Evolutionary conservation across 1,139 yeast genomes (phyloP).

Genomic region (Entelexis sorbosivorans): DNA sequence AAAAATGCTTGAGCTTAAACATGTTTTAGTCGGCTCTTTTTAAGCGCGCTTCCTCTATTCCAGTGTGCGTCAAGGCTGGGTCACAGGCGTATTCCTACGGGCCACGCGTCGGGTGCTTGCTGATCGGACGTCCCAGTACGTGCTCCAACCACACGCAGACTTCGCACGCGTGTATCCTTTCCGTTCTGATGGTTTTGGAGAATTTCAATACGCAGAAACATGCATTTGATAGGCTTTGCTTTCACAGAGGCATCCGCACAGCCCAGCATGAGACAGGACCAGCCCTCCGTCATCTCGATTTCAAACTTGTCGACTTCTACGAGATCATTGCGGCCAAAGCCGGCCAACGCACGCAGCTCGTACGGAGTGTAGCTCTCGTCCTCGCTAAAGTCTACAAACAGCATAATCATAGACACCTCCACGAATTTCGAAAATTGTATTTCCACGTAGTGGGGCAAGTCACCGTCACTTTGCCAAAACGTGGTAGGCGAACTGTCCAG

Average conservation of each 20-base stretch:
- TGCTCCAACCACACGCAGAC: constrained; percentile 34
- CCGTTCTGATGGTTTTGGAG: constrained; percentile 89
- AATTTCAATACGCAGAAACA: constrained; percentile 56
- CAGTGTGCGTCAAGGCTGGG: too few relatives aligned
- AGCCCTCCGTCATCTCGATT: constrained; percentile 68
- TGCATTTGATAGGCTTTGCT: constrained; percentile 58
- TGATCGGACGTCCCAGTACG: not conserved
- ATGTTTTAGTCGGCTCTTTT: too few relatives aligned
- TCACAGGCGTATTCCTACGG: not conserved
- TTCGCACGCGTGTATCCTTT: constrained; percentile 83
- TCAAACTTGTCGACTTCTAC: constrained; percentile 59
- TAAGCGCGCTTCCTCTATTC: too few relatives aligned
- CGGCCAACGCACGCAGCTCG: constrained; percentile 59
- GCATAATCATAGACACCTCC: constrained; percentile 53
- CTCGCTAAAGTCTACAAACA: constrained; percentile 52
- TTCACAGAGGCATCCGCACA: constrained; percentile 26
- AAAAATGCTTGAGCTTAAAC: too few relatives aligned
- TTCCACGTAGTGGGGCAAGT: constrained; percentile 77
- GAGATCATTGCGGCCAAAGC: constrained; percentile 77
- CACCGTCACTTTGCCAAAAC: constrained; percentile 95
- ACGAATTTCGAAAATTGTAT: constrained; percentile 75
- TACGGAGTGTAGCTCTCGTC: constrained; percentile 95
- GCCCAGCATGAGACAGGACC: constrained; percentile 68
- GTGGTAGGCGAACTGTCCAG: constrained; percentile 64
- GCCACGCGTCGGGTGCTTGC: not conserved